Conservation (phyloP, 2,329 filamentous ascomycete species). For the Fusarium bulbicola region DNA sequence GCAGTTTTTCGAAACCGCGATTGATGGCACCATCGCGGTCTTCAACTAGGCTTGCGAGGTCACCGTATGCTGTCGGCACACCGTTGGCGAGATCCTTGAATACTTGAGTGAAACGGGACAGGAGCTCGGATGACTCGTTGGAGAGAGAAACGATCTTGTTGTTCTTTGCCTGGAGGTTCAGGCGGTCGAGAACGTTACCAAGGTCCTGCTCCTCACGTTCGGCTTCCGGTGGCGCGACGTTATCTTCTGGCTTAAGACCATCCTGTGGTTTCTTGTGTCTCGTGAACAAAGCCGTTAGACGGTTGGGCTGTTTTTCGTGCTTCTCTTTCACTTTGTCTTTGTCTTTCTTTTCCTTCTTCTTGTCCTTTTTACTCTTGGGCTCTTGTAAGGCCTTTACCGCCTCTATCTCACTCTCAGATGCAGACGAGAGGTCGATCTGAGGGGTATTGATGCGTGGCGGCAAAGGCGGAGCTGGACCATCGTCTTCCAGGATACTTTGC, state of each 20-base stretch:
- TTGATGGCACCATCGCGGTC: slow-evolving; percentile 69
- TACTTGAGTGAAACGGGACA: slow-evolving; percentile 85
- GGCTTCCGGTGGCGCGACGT: slow-evolving; percentile 54
- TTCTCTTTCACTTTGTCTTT: slow-evolving; percentile 50
- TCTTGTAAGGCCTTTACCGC: slow-evolving; percentile 43
- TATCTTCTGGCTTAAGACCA: slow-evolving; percentile 48
- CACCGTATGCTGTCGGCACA: slow-evolving; percentile 90
- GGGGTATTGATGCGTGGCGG: slow-evolving; percentile 63
- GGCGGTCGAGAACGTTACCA: slow-evolving; percentile 78
- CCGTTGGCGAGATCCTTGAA: slow-evolving; percentile 93
- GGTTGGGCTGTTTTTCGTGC: slow-evolving; percentile 47
- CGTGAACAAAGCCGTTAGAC: slow-evolving; percentile 49
- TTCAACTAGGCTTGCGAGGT: slow-evolving; percentile 74
- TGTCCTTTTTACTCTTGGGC: slow-evolving; percentile 45
- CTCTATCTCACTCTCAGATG: slow-evolving; percentile 36
- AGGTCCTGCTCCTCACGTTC: slow-evolving; percentile 75
- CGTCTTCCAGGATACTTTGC: slow-evolving; percentile 58
- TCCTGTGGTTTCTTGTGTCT: slow-evolving; percentile 54
- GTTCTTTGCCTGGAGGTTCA: slow-evolving; percentile 85
- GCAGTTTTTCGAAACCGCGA: slow-evolving; percentile 72
- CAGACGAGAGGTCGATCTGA: slow-evolving; percentile 52
- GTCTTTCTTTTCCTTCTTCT: slow-evolving; percentile 46
- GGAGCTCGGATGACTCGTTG: slow-evolving; percentile 82
- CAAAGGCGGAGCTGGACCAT: slow-evolving; percentile 61
- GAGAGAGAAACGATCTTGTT: slow-evolving; percentile 87